Evolutionary conservation across 305 asterid genomes (phyloP).

Genomic region (Solanum hybrid): DNA sequence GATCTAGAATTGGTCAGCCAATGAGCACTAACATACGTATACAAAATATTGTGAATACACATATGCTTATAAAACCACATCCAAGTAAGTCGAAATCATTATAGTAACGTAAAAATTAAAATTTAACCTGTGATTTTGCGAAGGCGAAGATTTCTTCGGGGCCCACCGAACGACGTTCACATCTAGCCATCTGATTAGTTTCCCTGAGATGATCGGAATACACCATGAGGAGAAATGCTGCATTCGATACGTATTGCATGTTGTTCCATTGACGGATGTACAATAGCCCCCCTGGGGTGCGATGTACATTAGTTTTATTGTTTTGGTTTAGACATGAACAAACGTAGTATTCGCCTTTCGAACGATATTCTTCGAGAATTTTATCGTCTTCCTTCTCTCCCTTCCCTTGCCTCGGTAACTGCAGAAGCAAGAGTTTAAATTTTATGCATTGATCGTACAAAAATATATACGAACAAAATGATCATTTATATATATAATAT

Average conservation of each 20-base stretch:
- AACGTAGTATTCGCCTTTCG: constrained; percentile 45
- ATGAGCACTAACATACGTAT: neutral
- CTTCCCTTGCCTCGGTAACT: constrained; percentile 29
- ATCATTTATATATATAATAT: neutral
- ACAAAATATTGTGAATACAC: neutral
- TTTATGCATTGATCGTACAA: neutral
- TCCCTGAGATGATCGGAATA: constrained; percentile 49
- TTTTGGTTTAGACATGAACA: constrained; percentile 51
- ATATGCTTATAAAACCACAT: neutral
- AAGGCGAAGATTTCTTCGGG: constrained; percentile 39
- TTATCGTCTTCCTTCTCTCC: constrained; percentile 12
- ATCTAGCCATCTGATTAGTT: constrained; percentile 35
- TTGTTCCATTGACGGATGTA: constrained; percentile 80
- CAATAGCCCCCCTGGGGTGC: constrained; percentile 63
- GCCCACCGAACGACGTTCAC: constrained; percentile 25
- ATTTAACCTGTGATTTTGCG: constrained; percentile 36
- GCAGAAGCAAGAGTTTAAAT: neutral
- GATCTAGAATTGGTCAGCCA: neutral
- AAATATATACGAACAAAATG: neutral
- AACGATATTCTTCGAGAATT: constrained; percentile 32
- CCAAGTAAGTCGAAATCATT: no score
- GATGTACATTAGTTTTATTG: constrained; percentile 36
- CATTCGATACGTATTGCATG: constrained; percentile 70
- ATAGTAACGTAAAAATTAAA: no score
- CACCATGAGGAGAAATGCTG: constrained; percentile 42